Conservation (phyloP, 345 rosid genomes). For the Cochlearia excelsa region DNA sequence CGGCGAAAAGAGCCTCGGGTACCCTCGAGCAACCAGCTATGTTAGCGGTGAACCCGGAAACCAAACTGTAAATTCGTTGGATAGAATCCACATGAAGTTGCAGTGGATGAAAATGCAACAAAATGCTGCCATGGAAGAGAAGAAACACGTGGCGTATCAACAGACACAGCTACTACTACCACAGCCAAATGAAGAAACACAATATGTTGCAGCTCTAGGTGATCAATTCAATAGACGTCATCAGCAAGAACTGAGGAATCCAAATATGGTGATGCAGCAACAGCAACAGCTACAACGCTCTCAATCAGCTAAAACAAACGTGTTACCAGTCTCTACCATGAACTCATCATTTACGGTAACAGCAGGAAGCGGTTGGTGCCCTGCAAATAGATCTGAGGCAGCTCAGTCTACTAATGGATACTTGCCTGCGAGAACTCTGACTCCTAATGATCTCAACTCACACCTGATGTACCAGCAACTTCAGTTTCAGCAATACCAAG, state of each 20-base stretch:
- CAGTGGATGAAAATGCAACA: slow-evolving; percentile 65
- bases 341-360: slow-evolving; percentile 53
- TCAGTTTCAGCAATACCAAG: slow-evolving; percentile 43
- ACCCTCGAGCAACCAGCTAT: slow-evolving; percentile 43
- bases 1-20: slow-evolving; percentile 53
- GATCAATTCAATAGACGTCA: slow-evolving; percentile 58
- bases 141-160: slow-evolving; percentile 50
- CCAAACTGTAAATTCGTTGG: slow-evolving; percentile 50
- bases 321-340: slow-evolving; percentile 47
- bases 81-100: slow-evolving; percentile 52
- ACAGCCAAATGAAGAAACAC: slow-evolving; percentile 51
- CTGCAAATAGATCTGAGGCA: slow-evolving; percentile 49
- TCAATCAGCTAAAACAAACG: slow-evolving; percentile 48
- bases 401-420: slow-evolving; percentile 49
- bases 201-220: slow-evolving; percentile 42
- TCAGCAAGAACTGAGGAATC: slow-evolving; percentile 63
- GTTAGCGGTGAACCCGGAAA: slow-evolving; percentile 38
- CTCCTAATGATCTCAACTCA: slow-evolving; percentile 42
- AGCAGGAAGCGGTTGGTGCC: slow-evolving; percentile 47
- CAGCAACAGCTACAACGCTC: slow-evolving; percentile 38
- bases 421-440: slow-evolving; percentile 44
- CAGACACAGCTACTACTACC: slow-evolving; percentile 42
- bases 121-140: slow-evolving; percentile 43
- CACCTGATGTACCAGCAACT: slow-evolving; percentile 55
- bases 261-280: slow-evolving; percentile 49